These are phyloP conservation scores for Lepidium aucheri DNA, from an alignment of 345 rosid genomes.

Conservation along the genomic window DNA sequence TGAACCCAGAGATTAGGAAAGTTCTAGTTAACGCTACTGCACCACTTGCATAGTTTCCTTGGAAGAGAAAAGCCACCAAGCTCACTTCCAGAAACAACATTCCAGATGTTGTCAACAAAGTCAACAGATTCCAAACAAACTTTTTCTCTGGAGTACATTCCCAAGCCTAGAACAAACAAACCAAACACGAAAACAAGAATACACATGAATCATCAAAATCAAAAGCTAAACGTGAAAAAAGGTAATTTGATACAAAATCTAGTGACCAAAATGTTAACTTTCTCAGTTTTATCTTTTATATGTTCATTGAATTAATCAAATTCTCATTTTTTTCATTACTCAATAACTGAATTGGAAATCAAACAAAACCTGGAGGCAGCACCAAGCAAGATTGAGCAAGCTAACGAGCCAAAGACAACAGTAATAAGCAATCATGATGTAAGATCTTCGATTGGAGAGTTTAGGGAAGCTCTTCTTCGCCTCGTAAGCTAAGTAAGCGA, in stretches of 20 bases:
- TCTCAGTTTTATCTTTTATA: too few relatives aligned
- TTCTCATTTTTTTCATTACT: not conserved
- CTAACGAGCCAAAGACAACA: slow-evolving; percentile 81
- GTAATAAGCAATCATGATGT: slow-evolving; percentile 77
- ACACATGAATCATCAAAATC: not conserved
- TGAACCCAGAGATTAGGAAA: slow-evolving; percentile 62
- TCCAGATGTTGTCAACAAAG: slow-evolving; percentile 77
- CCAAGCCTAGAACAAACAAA: slow-evolving; percentile 47
- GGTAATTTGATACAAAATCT: not conserved
- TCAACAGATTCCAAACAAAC: slow-evolving; percentile 70
- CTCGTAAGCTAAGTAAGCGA: slow-evolving; percentile 57
- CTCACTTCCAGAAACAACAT: slow-evolving; percentile 94
- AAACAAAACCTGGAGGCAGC: slow-evolving; percentile 59
- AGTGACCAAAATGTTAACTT: not conserved
- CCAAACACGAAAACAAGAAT: not conserved
- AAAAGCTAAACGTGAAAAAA: not conserved
- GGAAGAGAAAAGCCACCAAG: slow-evolving; percentile 83
- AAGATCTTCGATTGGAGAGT: slow-evolving; percentile 70
- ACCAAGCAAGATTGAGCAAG: slow-evolving; percentile 89
- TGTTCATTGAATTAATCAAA: not conserved
- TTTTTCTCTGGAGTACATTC: slow-evolving; percentile 79
- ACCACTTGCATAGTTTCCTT: slow-evolving; percentile 83
- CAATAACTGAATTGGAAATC: not conserved
- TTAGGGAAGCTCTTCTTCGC: slow-evolving; percentile 61
- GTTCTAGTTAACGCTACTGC: slow-evolving; percentile 67